Percentiles rank a stretch among this genome's conserved stretches.
Conservation (phyloP, 2,329 filamentous ascomycete species). For the Hypoxylon sp. region DNA sequence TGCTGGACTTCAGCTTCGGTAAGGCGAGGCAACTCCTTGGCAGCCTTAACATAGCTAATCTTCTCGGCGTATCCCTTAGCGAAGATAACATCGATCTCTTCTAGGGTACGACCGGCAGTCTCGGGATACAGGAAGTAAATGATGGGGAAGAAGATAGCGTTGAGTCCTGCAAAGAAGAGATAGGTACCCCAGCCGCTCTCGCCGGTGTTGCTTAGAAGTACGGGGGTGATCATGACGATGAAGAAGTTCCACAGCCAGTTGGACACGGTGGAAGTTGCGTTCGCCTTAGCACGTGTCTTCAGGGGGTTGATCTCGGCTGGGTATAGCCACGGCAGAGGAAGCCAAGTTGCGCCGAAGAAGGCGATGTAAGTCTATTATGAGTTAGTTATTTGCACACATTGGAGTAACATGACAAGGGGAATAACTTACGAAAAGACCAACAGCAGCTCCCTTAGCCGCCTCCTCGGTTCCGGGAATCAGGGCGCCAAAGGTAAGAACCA, state of each 20-base stretch:
- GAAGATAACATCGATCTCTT: conserved; percentile 73
- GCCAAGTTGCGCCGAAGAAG: conserved; percentile 76
- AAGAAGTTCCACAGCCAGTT: conserved; percentile 68
- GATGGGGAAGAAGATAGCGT: conserved; percentile 61
- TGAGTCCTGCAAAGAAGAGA: conserved; percentile 64
- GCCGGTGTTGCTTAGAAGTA: conserved; percentile 70
- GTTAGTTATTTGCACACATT: conserved; percentile 11
- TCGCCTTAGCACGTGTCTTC: conserved; percentile 63
- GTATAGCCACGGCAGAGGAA: conserved; percentile 74
- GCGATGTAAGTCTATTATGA: conserved; percentile 71
- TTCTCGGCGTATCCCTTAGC: conserved; percentile 72
- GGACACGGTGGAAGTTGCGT: conserved; percentile 67
- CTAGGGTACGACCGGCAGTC: conserved; percentile 64
- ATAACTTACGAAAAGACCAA: conserved; percentile 69
- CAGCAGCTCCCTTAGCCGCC: conserved; percentile 76
- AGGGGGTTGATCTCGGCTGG: conserved; percentile 69
- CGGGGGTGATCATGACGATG: conserved; percentile 74
- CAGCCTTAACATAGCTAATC: conserved; percentile 73
- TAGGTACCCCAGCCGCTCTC: conserved; percentile 63
- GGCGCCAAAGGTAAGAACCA: conserved; percentile 72
- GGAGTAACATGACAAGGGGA: background rate
- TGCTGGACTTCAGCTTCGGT: conserved; percentile 66
- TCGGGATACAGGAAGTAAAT: conserved; percentile 70
- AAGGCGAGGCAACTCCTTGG: conserved; percentile 69
- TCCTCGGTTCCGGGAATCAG: conserved; percentile 75